These are phyloP conservation scores for Castanopsis chinensis DNA, from an alignment of 306 rosid genomes.

Conservation along the genomic window DNA sequence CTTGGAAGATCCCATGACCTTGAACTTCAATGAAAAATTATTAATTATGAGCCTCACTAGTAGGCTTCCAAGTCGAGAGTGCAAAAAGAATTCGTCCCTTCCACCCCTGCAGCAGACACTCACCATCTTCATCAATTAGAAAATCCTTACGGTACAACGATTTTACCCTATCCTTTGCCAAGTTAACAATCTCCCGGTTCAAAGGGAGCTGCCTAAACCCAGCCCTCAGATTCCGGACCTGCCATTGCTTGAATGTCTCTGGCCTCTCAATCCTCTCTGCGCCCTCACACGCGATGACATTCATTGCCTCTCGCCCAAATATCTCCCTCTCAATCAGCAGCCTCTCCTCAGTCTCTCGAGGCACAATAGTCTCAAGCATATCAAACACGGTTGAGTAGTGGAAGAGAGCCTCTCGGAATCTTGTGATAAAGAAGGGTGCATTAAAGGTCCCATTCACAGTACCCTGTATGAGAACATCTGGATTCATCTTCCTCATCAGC, in stretches of 20 bases:
- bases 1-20: background rate
- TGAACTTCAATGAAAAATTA: background rate
- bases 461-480: conserved; percentile 28
- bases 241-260: conserved; percentile 40
- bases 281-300: conserved; percentile 45
- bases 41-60: background rate
- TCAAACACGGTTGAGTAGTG: conserved; percentile 40
- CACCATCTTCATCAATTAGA: conserved; percentile 29
- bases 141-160: conserved; percentile 34
- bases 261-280: conserved; percentile 43
- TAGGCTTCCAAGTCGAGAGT: conserved; percentile 36
- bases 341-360: conserved; percentile 34
- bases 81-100: conserved; percentile 36
- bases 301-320: conserved; percentile 37
- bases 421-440: conserved; percentile 35
- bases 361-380: conserved; percentile 32
- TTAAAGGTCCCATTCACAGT: conserved; percentile 33
- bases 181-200: conserved; percentile 27
- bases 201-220: conserved; percentile 37
- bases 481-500: conserved; percentile 34
- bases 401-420: conserved; percentile 45
- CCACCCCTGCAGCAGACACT: conserved; percentile 42
- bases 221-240: conserved; percentile 26
- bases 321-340: conserved; percentile 35
- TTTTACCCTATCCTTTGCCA: conserved; percentile 28